These are phyloP conservation scores for Verruconis gallopava DNA, from an alignment of 2,329 filamentous ascomycete species.

Conservation along the genomic window DNA sequence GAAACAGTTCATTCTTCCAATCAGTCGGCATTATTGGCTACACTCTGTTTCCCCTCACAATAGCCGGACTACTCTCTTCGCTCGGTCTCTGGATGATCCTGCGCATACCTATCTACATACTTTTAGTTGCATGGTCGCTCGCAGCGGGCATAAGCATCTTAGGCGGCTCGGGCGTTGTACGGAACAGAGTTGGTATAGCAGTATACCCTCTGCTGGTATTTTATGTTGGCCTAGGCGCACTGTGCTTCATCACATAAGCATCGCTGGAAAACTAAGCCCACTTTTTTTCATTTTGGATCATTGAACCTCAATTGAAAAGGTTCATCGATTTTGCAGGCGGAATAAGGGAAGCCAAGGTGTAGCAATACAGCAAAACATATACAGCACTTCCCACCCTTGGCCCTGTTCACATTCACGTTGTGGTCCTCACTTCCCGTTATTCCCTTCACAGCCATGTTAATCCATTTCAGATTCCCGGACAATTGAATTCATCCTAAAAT, in stretches of 20 bases:
- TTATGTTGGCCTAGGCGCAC: conserved; percentile 80
- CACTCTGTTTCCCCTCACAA: conserved; percentile 90
- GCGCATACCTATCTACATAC: conserved; percentile 78
- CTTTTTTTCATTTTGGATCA: no score
- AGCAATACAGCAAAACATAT: no score
- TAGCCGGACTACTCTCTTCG: conserved; percentile 81
- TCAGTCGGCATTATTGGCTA: conserved; percentile 97
- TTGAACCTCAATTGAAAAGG: no score
- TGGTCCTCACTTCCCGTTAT: no score
- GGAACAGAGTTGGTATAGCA: conserved; percentile 84
- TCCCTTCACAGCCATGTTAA: no score
- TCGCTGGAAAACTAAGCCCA: no score
- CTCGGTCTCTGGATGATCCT: conserved; percentile 66
- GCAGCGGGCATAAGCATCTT: conserved; percentile 93
- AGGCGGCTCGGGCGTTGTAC: conserved; percentile 87
- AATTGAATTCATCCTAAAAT: no score
- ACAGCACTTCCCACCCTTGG: no score
- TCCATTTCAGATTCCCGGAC: no score
- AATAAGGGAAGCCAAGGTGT: no score
- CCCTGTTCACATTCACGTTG: no score
- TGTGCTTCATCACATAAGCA: conserved; percentile 87
- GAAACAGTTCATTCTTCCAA: conserved; percentile 81
- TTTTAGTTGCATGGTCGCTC: conserved; percentile 82
- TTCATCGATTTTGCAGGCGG: no score
- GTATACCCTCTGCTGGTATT: conserved; percentile 94